Base-by-base conservation (phyloP, 257 asterid genomes). In the Solanum gracilifrons region DNA sequence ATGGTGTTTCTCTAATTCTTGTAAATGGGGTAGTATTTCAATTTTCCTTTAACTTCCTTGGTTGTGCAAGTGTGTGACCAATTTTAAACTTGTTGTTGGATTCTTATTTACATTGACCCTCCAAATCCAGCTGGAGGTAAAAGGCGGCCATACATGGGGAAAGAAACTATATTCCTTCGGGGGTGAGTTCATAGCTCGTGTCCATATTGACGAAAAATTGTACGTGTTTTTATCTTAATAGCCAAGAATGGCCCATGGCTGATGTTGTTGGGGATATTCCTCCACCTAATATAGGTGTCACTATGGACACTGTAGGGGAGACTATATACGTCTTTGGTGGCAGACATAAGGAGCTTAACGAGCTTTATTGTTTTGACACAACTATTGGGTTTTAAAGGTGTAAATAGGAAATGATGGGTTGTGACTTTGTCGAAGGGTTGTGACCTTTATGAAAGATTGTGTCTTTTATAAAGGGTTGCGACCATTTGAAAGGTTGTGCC, bases 81-180 rank as follows among this genome's bases (percentile, higher is more conserved):
- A 77, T 77, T 77, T 77, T 77, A 41, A 27, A 25, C n/a, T 77
- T 12, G 1, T n/a, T 77, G n/a, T 6, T 15, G 13, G 60, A 39
- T n/a, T 39, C 79, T 77, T 27, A n/a, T 13, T 41, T 15, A 25
- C 36, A 41, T 77, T 32, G n/a, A 3, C 36, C 51, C 62, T 41
- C 74, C 25, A 55, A 27, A 60, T 93, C 93, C 94, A 95, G 97
- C 79, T 94, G 86, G 94, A 92, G 62, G 96, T 94, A 88, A 95
- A 90, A 29, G 98, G 98, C 33, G 51, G 51, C 62, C 2, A 96
- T 96, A 15, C 98, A 98, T 37, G 98, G 99, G 88, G 94, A 96
- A 66, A 92, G 98, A 92, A 96, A 97, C 91, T 96, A 97, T 96
- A 95, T 51, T 92, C 96, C 7, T 96, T 96, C 62, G 98, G 98